Conservation (phyloP, 208 protist species). For the Trypanosomatidae sp. region DNA sequence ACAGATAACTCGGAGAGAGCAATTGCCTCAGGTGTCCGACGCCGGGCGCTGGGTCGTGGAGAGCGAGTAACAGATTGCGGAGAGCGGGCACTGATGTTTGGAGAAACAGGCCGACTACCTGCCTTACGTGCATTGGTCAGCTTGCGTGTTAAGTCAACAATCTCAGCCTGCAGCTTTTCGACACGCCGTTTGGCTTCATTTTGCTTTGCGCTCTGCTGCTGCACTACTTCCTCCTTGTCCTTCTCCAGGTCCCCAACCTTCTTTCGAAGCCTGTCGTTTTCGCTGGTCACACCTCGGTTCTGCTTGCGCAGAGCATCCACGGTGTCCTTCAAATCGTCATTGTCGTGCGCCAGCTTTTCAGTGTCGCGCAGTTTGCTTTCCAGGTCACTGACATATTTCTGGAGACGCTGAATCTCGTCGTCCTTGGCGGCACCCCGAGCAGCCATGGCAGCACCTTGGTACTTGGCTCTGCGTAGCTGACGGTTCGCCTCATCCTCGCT, state of each 20-base stretch:
- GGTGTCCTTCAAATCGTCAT: constrained; percentile 35
- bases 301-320: constrained; percentile 26
- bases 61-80: constrained; percentile 12
- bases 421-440: constrained; percentile 51
- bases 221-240: constrained; percentile 30
- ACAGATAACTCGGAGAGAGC: constrained; percentile 52
- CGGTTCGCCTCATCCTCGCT: constrained; percentile 51
- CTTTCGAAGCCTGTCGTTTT: constrained; percentile 31
- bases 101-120: constrained; percentile 8
- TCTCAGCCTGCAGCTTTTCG: constrained; percentile 23
- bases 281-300: constrained; percentile 32
- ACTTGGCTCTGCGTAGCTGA: constrained; percentile 20
- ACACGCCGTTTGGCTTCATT: constrained; percentile 17
- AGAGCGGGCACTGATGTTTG: constrained; percentile 8
- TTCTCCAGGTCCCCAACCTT: constrained; percentile 39
- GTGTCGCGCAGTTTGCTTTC: constrained; percentile 40
- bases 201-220: constrained; percentile 20
- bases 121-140: constrained; percentile 10
- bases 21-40: constrained; percentile 20
- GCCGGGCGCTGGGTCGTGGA: constrained; percentile 21
- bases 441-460: constrained; percentile 30
- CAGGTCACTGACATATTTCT: constrained; percentile 34
- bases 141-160: constrained; percentile 21
- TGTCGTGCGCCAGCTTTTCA: constrained; percentile 21
- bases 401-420: constrained; percentile 47